Percentiles rank a stretch among this genome's conserved stretches.
Conservation (phyloP, 108 stramenopile genomes). For the Mediolabrus comicus region DNA sequence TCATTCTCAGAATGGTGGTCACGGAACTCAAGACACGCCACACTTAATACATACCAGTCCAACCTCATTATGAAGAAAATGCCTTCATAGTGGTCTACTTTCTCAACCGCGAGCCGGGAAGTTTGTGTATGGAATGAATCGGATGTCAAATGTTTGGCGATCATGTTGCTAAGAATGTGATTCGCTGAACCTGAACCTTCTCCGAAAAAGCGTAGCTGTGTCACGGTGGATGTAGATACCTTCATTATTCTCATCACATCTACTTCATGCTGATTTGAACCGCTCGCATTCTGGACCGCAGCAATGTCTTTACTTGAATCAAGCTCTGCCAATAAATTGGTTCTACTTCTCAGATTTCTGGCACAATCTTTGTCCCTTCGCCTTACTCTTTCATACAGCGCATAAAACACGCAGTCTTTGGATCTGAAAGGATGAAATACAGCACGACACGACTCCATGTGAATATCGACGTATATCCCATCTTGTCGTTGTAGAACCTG, state of each 20-base stretch:
- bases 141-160: constrained; percentile 50
- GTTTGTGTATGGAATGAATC: constrained; percentile 40
- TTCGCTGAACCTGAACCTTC: constrained; percentile 44
- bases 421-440: constrained; percentile 54
- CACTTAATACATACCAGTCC: constrained; percentile 65
- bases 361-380: constrained; percentile 74
- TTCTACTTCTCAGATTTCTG: constrained; percentile 57
- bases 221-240: constrained; percentile 52
- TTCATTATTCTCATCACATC: constrained; percentile 63
- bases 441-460: constrained; percentile 68
- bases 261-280: constrained; percentile 23
- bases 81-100: constrained; percentile 48
- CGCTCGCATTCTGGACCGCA: background rate
- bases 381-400: constrained; percentile 53
- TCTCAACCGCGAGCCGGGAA: constrained; percentile 46
- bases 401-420: constrained; percentile 36
- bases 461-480: constrained; percentile 61
- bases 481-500: constrained; percentile 61
- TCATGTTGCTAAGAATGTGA: constrained; percentile 41
- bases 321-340: constrained; percentile 53
- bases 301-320: background rate
- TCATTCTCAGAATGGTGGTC: constrained; percentile 29
- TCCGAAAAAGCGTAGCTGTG: constrained; percentile 64
- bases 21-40: constrained; percentile 37
- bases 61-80: constrained; percentile 66